phyloP scores from a whole-genome alignment of 1,284 basidiomycete genomes.

The Rhodotorula sp. region DNA sequence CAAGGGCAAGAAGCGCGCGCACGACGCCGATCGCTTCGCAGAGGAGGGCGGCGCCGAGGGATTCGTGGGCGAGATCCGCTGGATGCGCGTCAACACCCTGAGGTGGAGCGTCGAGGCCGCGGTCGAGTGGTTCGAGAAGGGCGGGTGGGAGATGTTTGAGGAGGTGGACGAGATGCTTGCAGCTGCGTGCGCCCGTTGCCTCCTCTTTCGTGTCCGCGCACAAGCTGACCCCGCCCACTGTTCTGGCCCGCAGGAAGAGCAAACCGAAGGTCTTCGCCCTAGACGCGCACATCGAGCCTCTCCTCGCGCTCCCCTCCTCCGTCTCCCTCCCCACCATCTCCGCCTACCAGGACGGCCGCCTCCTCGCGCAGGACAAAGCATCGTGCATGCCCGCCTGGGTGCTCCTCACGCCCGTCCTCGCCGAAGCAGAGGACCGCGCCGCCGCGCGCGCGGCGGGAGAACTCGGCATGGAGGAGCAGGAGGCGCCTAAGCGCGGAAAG shows the following conservation, averaged over 20 bases:
- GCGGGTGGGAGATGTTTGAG: constrained; percentile 42
- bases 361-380: constrained; percentile 96
- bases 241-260: constrained; percentile 36
- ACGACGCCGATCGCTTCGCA: constrained; percentile 30
- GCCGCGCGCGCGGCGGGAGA: background rate
- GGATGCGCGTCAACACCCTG: constrained; percentile 75
- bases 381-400: constrained; percentile 92
- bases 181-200: constrained; percentile 26
- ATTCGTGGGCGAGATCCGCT: constrained; percentile 41
- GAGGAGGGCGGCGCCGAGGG: constrained; percentile 32
- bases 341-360: constrained; percentile 69
- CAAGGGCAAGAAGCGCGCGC: constrained; percentile 41
- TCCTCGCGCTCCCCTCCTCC: constrained; percentile 59
- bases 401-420: constrained; percentile 59
- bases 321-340: constrained; percentile 37
- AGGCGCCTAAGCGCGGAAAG: constrained; percentile 12
- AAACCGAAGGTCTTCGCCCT: constrained; percentile 64
- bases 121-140: constrained; percentile 51
- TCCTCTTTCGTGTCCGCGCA: background rate
- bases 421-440: constrained; percentile 43
- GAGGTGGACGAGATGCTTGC: constrained; percentile 35
- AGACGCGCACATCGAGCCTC: constrained; percentile 71
- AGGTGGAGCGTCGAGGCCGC: constrained; percentile 67
- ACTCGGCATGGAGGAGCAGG: constrained; percentile 43
- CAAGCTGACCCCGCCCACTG: background rate